Conservation (phyloP, 805 yeast genomes). For the Myxozyma udenii region DNA sequence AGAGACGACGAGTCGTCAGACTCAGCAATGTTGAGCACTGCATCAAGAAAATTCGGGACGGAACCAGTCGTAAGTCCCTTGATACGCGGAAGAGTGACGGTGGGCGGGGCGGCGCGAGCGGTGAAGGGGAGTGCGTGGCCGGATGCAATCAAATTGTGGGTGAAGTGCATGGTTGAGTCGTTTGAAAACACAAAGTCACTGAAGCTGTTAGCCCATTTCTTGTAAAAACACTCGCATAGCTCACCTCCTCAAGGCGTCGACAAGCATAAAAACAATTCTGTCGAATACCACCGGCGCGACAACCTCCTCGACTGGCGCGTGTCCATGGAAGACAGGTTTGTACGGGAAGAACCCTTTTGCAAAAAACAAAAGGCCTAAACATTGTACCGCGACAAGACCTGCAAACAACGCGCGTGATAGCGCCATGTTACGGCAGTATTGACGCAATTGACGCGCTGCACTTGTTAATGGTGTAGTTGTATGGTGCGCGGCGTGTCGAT, state of each 20-base stretch:
- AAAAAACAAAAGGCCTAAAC: constrained; percentile 59
- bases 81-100: constrained; percentile 90
- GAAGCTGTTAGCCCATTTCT: neutral
- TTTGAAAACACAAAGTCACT: constrained; percentile 76
- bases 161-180: constrained; percentile 60
- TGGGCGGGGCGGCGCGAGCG: constrained; percentile 90
- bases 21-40: constrained; percentile 89
- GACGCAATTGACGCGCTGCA: neutral
- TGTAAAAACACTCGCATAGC: too few species aligned
- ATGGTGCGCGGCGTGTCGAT: too few species aligned
- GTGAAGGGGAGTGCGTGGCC: constrained; percentile 86
- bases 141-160: constrained; percentile 58
- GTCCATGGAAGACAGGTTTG: constrained; percentile 71
- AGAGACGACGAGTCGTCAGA: constrained; percentile 72
- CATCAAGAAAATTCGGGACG: constrained; percentile 90
- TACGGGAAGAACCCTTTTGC: constrained; percentile 87
- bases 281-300: constrained; percentile 50
- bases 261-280: constrained; percentile 73
- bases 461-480: too few species aligned
- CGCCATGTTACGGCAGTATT: neutral
- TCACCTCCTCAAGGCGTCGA: constrained; percentile 76
- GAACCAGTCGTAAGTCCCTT: constrained; percentile 95
- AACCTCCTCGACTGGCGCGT: constrained; percentile 38
- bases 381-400: constrained; percentile 38
- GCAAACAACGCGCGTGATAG: neutral